Conservation (phyloP, 2,329 filamentous ascomycete species). For the Stenocarpella maydis region DNA sequence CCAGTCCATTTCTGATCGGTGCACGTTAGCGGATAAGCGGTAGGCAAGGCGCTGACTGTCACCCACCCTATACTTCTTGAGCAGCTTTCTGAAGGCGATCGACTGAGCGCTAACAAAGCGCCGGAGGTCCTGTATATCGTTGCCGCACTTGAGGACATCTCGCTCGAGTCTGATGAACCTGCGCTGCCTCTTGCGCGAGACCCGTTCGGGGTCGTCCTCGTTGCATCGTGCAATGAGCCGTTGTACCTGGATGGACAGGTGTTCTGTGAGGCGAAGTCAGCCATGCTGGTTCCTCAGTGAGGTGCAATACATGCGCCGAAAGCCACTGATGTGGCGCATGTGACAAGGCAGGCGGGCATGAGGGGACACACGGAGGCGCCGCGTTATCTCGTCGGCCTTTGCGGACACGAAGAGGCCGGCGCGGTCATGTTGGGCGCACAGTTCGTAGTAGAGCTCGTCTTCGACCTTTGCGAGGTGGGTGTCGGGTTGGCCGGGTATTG, state of each 20-base stretch:
- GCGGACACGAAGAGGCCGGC: slow-evolving; percentile 81
- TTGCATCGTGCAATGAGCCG: slow-evolving; percentile 56
- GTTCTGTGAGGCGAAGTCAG: slow-evolving; percentile 47
- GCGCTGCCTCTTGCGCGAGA: slow-evolving; percentile 57
- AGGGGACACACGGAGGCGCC: slow-evolving; percentile 67
- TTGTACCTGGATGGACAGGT: slow-evolving; percentile 58
- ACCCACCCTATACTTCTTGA: slow-evolving; percentile 81
- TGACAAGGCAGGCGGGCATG: neutral
- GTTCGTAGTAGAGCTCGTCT: slow-evolving; percentile 72
- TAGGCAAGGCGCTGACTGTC: neutral
- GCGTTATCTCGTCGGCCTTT: slow-evolving; percentile 80
- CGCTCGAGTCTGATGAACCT: slow-evolving; percentile 63
- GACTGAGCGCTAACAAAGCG: slow-evolving; percentile 79
- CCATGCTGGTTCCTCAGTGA: neutral
- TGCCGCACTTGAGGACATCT: slow-evolving; percentile 65
- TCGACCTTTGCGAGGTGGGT: slow-evolving; percentile 70
- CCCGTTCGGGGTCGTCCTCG: slow-evolving; percentile 43
- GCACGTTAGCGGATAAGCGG: neutral
- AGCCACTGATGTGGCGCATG: neutral
- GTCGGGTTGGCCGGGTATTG: slow-evolving; percentile 77
- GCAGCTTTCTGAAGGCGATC: slow-evolving; percentile 80
- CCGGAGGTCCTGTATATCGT: slow-evolving; percentile 74
- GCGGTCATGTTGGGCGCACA: slow-evolving; percentile 78
- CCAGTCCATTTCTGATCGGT: slow-evolving; percentile 78
- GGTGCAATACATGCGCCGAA: too few species aligned